Evolutionary conservation across 2,329 filamentous ascomycete genomes (phyloP).

Genomic region (Alternaria ethzedia): DNA sequence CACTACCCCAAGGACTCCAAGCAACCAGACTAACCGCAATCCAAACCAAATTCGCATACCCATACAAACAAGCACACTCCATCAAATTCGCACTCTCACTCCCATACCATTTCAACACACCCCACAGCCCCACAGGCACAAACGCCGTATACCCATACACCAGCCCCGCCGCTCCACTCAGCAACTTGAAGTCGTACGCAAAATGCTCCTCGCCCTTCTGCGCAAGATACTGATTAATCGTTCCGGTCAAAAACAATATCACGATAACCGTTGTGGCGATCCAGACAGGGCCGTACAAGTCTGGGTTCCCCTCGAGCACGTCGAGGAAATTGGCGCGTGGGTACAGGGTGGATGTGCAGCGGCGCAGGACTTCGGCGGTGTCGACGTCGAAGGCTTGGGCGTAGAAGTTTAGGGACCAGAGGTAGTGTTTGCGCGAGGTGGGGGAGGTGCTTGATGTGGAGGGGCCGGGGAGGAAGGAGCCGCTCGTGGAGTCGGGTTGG

Average conservation of each 20-base stretch:
- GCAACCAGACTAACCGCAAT: constrained; percentile 90
- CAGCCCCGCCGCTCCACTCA: constrained; percentile 89
- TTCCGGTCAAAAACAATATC: constrained; percentile 93
- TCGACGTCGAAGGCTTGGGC: constrained; percentile 99
- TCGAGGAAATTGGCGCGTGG: constrained; percentile 95
- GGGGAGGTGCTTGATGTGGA: constrained; percentile 17
- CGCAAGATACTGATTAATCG: constrained; percentile 88
- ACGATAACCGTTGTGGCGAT: constrained; percentile 97
- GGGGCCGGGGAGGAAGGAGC: constrained; percentile 47
- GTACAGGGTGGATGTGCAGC: constrained; percentile 88
- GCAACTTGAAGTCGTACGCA: constrained; percentile 86
- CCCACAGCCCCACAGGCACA: constrained; percentile 85
- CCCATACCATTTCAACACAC: constrained; percentile 90
- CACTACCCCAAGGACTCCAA: constrained; percentile 79
- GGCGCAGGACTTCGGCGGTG: constrained; percentile 83
- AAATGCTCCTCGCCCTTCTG: constrained; percentile 72
- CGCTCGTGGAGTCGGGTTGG: constrained; percentile 49
- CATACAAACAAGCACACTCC: constrained; percentile 94
- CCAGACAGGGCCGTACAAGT: constrained; percentile 97
- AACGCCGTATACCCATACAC: constrained; percentile 90
- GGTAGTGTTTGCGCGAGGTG: constrained; percentile 72
- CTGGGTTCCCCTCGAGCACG: constrained; percentile 93
- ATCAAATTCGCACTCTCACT: constrained; percentile 91
- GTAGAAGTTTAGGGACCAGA: constrained; percentile 94
- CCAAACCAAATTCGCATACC: constrained; percentile 97